A percentile compares a stretch with the other conserved stretches of the same genome.
Conservation (phyloP, 1,139 yeast genomes). For the Pichia sp. region DNA sequence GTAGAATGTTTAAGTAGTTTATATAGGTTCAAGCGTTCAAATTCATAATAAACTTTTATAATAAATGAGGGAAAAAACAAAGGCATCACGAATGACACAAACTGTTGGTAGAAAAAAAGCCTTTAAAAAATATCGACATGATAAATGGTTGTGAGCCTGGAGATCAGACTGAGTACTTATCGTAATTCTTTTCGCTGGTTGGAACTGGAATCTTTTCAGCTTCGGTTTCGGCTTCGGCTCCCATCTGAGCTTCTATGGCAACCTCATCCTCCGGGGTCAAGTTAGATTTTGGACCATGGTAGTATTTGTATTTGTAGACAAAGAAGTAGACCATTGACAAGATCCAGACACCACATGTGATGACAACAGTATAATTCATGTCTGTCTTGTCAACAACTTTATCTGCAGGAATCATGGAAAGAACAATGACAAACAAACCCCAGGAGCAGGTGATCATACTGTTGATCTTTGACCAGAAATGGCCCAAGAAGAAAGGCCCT, state of each 20-base stretch:
- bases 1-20: too few relatives aligned
- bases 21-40: too few relatives aligned
- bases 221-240: slow-evolving; percentile 15
- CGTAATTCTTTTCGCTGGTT: not conserved
- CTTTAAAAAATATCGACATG: not conserved
- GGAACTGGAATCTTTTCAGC: slow-evolving; percentile 22
- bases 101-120: not conserved
- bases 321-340: slow-evolving; percentile 43
- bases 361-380: slow-evolving; percentile 61
- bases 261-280: slow-evolving; percentile 24
- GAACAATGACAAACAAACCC: slow-evolving; percentile 36
- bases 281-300: slow-evolving; percentile 47
- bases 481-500: slow-evolving; percentile 35
- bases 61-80: too few relatives aligned
- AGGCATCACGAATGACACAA: too few relatives aligned
- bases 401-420: slow-evolving; percentile 40
- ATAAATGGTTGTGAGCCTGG: not conserved
- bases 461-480: slow-evolving; percentile 29
- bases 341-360: slow-evolving; percentile 48
- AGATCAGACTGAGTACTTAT: slow-evolving; percentile 12
- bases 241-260: slow-evolving; percentile 13
- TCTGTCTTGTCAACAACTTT: slow-evolving; percentile 36
- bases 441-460: slow-evolving; percentile 38
- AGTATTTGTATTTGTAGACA: slow-evolving; percentile 43
- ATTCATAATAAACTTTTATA: too few relatives aligned